phyloP scores from a whole-genome alignment of 179 eudicot species.

The Beta corolliflora region DNA sequence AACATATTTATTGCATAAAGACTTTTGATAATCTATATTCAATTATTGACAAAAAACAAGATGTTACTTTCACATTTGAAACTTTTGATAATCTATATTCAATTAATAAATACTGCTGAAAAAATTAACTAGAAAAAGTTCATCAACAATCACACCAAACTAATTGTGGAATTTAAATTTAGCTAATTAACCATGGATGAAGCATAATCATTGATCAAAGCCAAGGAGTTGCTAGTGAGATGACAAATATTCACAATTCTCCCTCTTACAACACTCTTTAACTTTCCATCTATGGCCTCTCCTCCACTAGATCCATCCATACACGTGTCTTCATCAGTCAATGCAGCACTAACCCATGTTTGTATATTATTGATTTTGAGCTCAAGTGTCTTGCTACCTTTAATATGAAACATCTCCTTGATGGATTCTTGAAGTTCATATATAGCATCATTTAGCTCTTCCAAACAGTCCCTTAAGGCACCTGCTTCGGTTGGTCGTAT shows the following conservation, averaged over 20 bases:
- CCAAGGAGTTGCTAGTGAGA: conserved; percentile 75
- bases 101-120: neutral
- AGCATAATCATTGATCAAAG: conserved; percentile 56
- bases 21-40: too few relatives aligned
- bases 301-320: conserved; percentile 58
- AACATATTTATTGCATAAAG: too few relatives aligned
- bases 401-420: conserved; percentile 18
- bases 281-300: conserved; percentile 38
- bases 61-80: too few relatives aligned
- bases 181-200: conserved; percentile 11
- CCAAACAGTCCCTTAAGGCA: conserved; percentile 34
- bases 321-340: conserved; percentile 67
- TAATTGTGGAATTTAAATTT: neutral
- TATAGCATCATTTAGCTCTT: conserved; percentile 27
- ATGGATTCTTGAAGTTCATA: conserved; percentile 29
- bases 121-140: neutral
- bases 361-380: conserved; percentile 34
- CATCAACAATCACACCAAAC: neutral
- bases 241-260: conserved; percentile 52
- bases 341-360: conserved; percentile 86
- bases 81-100: too few relatives aligned
- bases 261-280: conserved; percentile 48
- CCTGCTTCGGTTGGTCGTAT: conserved; percentile 21
- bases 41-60: too few relatives aligned
- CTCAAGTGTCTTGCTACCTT: conserved; percentile 17